These are phyloP conservation scores for Penicillium sp. DNA, from an alignment of 2,329 filamentous ascomycete species.

Conservation along the genomic window DNA sequence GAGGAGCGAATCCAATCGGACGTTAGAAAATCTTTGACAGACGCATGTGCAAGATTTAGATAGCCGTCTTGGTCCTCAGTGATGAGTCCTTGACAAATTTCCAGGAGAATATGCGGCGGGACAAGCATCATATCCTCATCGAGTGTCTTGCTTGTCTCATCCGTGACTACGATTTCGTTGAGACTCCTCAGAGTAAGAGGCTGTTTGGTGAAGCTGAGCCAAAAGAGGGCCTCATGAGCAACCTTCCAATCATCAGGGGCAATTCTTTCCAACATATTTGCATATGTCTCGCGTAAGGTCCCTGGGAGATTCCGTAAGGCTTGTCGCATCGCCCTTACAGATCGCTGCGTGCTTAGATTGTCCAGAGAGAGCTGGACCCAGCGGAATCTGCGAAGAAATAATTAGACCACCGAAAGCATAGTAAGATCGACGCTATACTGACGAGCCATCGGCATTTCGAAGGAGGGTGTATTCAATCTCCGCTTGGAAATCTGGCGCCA, in stretches of 20 bases:
- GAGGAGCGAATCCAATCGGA: slow-evolving; percentile 19
- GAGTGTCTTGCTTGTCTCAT: slow-evolving; percentile 7
- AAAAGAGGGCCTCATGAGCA: slow-evolving; percentile 16
- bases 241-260: slow-evolving; percentile 9
- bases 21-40: slow-evolving; percentile 17
- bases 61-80: slow-evolving; percentile 8
- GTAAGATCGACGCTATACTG: background rate
- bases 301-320: slow-evolving; percentile 13
- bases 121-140: slow-evolving; percentile 22
- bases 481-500: slow-evolving; percentile 9
- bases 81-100: slow-evolving; percentile 19
- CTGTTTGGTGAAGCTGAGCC: slow-evolving; percentile 13
- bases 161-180: slow-evolving; percentile 15
- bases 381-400: slow-evolving; percentile 13
- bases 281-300: slow-evolving; percentile 17
- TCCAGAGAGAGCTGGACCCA: slow-evolving; percentile 22
- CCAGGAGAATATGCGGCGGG: slow-evolving; percentile 14
- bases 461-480: slow-evolving; percentile 12
- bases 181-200: slow-evolving; percentile 10
- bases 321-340: slow-evolving; percentile 14
- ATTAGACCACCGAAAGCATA: background rate
- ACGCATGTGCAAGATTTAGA: slow-evolving; percentile 15
- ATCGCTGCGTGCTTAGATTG: slow-evolving; percentile 15
- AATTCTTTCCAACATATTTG: slow-evolving; percentile 13
- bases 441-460: slow-evolving; percentile 17